A percentile compares a stretch with the other conserved stretches of the same genome.
Evolutionary conservation across 1,284 basidiomycete genomes (phyloP).

Genomic region (Microbotryomycetes sp.): DNA sequence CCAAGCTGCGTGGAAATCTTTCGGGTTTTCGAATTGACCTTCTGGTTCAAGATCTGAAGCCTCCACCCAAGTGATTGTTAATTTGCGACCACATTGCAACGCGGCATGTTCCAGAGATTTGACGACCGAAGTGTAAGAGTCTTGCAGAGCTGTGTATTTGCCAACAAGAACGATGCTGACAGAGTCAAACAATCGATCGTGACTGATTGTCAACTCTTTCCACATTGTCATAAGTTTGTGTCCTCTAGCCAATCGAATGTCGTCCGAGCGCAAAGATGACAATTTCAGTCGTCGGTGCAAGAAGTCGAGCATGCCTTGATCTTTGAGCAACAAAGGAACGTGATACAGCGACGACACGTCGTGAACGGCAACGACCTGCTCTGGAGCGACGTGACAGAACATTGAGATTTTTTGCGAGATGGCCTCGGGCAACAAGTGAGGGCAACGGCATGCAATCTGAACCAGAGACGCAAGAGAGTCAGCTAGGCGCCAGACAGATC

Average conservation of each 20-base stretch:
- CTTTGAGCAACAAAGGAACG: conserved; percentile 84
- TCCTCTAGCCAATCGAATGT: conserved; percentile 58
- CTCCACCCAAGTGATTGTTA: conserved; percentile 90
- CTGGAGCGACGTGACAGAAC: conserved; percentile 94
- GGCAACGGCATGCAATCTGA: conserved; percentile 83
- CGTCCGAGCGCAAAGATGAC: conserved; percentile 52
- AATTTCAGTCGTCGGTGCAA: conserved; percentile 76
- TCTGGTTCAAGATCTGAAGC: conserved; percentile 85
- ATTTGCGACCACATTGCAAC: conserved; percentile 78
- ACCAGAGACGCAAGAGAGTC: neutral
- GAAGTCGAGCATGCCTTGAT: conserved; percentile 85
- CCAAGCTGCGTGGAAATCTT: conserved; percentile 95
- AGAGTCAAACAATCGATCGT: conserved; percentile 85
- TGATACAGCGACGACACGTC: conserved; percentile 97
- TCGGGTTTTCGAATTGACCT: conserved; percentile 70
- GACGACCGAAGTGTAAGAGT: conserved; percentile 97
- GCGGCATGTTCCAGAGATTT: conserved; percentile 97
- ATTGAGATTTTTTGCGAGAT: conserved; percentile 97
- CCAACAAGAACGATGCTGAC: conserved; percentile 91
- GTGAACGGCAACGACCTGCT: conserved; percentile 94
- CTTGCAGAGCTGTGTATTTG: conserved; percentile 95
- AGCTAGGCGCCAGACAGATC: neutral
- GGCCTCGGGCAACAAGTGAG: conserved; percentile 60
- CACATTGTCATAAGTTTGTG: conserved; percentile 63
- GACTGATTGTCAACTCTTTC: conserved; percentile 77